Evolutionary conservation across 768 basidiomycete species (phyloP), one percentile per base, ranked within the genome.

Genomic region (Calvatia gigantea): DNA sequence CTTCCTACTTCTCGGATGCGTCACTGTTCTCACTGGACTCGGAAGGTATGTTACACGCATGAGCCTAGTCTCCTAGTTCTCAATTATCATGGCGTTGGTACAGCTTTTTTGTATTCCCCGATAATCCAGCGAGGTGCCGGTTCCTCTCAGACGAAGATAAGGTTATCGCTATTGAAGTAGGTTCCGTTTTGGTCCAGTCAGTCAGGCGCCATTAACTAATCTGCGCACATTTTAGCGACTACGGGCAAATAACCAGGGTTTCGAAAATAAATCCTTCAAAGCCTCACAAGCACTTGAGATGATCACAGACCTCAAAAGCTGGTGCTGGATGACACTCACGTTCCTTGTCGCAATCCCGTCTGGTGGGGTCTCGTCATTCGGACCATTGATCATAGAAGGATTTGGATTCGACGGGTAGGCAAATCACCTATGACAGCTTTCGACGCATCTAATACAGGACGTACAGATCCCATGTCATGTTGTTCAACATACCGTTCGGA

Each of bases 231-330:
- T 12, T 31, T 21, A 71, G 71, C 58, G 71, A 19, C 44, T 71
- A 23, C 63, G 71, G 25, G 69, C 69, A 12, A 71, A 73, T 53
- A 70, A 73, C 50, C 71, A 73, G 61, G 71, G 70, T 4, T 54
- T 70, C 14, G 67, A 69, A 44, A 69, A 65, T 1, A 70, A 71
- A 44, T 51, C 51, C 1, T 71, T 73, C 66, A 73, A 73, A 47
- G 44, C 64, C 0, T 50, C 57, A 1, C 71, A 73, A 50, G 64
- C 63, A 11, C 23, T 62, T 6, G 71, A 73, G 49, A 73, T 67
- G 64, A 47, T 73, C 9, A 54, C 64, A 21, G 71, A 71, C 48
- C 29, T 68, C 12, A 73, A 73, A 55, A 70, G 69, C 39, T 73
- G 71, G 70, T 68, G 64, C 39, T 71, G 71, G 70, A 64, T 69